These are phyloP conservation scores for Coemansia furcata DNA, from an alignment of 192 early-diverging fungal genomes.

Conservation along the genomic window DNA sequence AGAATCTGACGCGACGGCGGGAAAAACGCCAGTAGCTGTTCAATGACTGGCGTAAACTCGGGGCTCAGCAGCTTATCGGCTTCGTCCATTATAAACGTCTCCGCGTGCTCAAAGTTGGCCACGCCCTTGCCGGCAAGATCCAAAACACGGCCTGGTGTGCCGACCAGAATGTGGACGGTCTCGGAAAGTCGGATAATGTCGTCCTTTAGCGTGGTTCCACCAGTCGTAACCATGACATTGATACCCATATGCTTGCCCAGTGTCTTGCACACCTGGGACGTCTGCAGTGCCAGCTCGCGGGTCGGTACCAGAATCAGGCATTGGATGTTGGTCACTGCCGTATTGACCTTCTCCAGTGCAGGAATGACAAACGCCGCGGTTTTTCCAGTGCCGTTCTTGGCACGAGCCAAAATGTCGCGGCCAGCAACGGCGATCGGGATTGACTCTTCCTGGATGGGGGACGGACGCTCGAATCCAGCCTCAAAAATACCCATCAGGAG, in stretches of 20 bases:
- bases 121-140: slow-evolving; percentile 95
- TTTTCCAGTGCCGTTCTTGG: slow-evolving; percentile 94
- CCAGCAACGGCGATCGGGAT: slow-evolving; percentile 97
- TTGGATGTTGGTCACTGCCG: slow-evolving; percentile 84
- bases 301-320: slow-evolving; percentile 94
- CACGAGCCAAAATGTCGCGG: slow-evolving; percentile 93
- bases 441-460: slow-evolving; percentile 98
- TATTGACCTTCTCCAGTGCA: slow-evolving; percentile 88
- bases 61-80: slow-evolving; percentile 98
- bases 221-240: slow-evolving; percentile 99
- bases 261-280: slow-evolving; percentile 98
- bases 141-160: slow-evolving; percentile 94
- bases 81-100: slow-evolving; percentile 98
- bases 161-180: slow-evolving; percentile 94
- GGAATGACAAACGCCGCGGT: slow-evolving; percentile 98
- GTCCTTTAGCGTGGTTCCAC: slow-evolving; percentile 97
- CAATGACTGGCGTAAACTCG: slow-evolving; percentile 98
- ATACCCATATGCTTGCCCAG: slow-evolving; percentile 95
- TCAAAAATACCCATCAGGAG: slow-evolving; percentile 99
- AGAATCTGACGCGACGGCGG: slow-evolving; percentile 89
- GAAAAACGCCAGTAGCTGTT: slow-evolving; percentile 91
- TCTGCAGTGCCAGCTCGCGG: slow-evolving; percentile 96
- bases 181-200: slow-evolving; percentile 95
- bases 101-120: slow-evolving; percentile 84
- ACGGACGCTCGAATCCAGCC: slow-evolving; percentile 96